Conservation (phyloP, 1,139 yeast genomes). For the Yamadazyma siamensis region DNA sequence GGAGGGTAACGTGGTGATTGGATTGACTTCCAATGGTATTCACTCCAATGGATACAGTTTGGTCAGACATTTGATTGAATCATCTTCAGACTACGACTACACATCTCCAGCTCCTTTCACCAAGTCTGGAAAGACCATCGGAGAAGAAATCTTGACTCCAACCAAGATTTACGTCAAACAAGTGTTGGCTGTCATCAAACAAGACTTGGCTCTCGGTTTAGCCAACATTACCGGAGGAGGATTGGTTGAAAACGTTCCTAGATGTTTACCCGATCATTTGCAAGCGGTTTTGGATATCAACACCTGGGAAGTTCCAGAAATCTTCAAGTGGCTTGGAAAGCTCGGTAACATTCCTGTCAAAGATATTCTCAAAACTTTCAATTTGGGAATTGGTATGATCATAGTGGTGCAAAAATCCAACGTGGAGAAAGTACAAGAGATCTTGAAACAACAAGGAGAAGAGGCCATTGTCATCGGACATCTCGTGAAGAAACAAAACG, state of each 20-base stretch:
- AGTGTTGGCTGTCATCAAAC: conserved; percentile 67
- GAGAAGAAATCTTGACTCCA: conserved; percentile 83
- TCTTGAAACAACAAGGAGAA: conserved; percentile 67
- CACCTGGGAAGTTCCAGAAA: conserved; percentile 80
- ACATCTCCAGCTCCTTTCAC: conserved; percentile 82
- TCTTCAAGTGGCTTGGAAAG: conserved; percentile 91
- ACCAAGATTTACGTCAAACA: conserved; percentile 95
- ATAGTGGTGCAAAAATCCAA: conserved; percentile 68
- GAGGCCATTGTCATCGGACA: conserved; percentile 76
- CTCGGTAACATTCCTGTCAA: conserved; percentile 85
- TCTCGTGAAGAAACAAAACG: conserved; percentile 52
- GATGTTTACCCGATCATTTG: conserved; percentile 80
- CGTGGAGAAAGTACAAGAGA: conserved; percentile 53
- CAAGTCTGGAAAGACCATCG: conserved; percentile 65
- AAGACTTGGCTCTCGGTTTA: conserved; percentile 73
- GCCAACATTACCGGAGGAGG: conserved; percentile 99
- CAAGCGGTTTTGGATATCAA: conserved; percentile 79
- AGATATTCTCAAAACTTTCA: conserved; percentile 87
- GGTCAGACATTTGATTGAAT: conserved; percentile 90
- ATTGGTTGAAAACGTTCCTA: conserved; percentile 90
- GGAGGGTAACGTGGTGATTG: conserved; percentile 79
- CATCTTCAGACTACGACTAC: conserved; percentile 64
- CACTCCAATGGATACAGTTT: conserved; percentile 97
- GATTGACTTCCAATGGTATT: conserved; percentile 85
- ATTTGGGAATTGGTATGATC: conserved; percentile 97